These are phyloP conservation scores for Eimeria brunetti DNA, from an alignment of 169 alveolate genomes.

Conservation along the genomic window DNA sequence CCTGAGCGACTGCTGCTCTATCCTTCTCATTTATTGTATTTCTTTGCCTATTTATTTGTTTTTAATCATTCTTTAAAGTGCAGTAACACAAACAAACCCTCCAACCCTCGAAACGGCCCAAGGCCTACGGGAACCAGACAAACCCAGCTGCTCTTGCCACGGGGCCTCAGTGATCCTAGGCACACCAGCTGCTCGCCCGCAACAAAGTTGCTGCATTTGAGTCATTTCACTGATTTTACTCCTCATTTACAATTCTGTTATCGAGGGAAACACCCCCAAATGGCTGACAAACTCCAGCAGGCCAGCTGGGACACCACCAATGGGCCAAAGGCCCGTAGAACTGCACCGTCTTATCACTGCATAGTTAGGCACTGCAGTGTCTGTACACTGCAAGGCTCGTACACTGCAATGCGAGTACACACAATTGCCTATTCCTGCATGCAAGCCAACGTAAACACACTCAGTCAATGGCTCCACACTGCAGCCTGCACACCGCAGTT, in stretches of 20 bases:
- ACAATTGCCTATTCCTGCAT: background rate
- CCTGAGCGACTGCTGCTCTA: background rate
- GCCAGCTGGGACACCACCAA: background rate
- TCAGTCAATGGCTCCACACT: background rate
- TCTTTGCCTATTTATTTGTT: background rate
- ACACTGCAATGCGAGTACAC: background rate
- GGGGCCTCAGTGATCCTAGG: slow-evolving; percentile 10
- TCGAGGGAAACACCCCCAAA: background rate
- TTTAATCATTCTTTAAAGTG: background rate
- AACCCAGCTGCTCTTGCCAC: slow-evolving; percentile 11
- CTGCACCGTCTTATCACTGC: background rate
- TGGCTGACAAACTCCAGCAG: background rate
- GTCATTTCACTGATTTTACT: background rate
- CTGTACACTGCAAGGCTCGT: background rate
- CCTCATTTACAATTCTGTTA: background rate
- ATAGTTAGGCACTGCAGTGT: background rate
- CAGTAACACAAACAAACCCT: background rate
- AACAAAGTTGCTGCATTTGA: background rate
- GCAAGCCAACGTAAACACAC: background rate
- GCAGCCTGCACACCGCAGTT: background rate
- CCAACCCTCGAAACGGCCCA: background rate
- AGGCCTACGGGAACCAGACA: background rate
- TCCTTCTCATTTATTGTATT: background rate
- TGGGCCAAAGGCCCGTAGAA: background rate
- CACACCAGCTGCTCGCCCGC: background rate